phyloP scores from a whole-genome alignment of 1,284 basidiomycete genomes.

The Afroboletus lepidellus region DNA sequence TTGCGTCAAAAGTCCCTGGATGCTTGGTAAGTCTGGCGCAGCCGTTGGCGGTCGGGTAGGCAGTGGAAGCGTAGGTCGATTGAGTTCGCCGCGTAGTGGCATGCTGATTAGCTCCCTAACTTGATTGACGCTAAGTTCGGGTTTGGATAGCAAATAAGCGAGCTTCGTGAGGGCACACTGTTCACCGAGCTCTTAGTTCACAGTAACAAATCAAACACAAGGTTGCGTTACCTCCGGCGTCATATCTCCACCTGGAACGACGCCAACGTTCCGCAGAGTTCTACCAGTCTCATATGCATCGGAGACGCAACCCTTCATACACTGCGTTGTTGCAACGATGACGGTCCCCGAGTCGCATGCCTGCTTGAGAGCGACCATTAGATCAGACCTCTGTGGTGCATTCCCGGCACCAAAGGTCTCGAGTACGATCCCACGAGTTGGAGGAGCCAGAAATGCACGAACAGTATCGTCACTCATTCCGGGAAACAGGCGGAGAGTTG shows the following conservation, averaged over 20 bases:
- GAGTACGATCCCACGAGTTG: conserved; percentile 77
- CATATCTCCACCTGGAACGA: conserved; percentile 86
- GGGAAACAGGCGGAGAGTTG: conserved; percentile 81
- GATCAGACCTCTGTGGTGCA: conserved; percentile 70
- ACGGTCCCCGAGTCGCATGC: conserved; percentile 83
- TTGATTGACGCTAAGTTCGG: conserved; percentile 65
- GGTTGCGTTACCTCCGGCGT: conserved; percentile 74
- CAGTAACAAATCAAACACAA: conserved; percentile 1
- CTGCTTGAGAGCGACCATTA: conserved; percentile 69
- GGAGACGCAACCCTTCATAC: conserved; percentile 78
- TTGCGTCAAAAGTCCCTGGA: conserved; percentile 63
- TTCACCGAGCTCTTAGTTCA: conserved; percentile 9
- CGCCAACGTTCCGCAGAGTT: conserved; percentile 68
- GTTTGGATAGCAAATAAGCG: conserved; percentile 84
- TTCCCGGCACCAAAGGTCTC: conserved; percentile 91
- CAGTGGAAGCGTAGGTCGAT: conserved; percentile 43
- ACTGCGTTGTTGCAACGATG: conserved; percentile 90
- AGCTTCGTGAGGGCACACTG: conserved; percentile 88
- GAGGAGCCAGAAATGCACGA: conserved; percentile 69
- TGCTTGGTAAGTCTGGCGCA: conserved; percentile 54
- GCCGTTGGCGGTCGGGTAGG: conserved; percentile 44
- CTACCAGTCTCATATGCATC: conserved; percentile 82
- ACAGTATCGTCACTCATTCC: conserved; percentile 77
- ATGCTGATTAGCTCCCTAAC: conserved; percentile 76
- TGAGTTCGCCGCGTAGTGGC: conserved; percentile 87